A percentile compares a stretch with the other conserved stretches of the same genome.
phyloP scores from a whole-genome alignment of 2,329 filamentous ascomycete species.

The Colletotrichum eremochloae region DNA sequence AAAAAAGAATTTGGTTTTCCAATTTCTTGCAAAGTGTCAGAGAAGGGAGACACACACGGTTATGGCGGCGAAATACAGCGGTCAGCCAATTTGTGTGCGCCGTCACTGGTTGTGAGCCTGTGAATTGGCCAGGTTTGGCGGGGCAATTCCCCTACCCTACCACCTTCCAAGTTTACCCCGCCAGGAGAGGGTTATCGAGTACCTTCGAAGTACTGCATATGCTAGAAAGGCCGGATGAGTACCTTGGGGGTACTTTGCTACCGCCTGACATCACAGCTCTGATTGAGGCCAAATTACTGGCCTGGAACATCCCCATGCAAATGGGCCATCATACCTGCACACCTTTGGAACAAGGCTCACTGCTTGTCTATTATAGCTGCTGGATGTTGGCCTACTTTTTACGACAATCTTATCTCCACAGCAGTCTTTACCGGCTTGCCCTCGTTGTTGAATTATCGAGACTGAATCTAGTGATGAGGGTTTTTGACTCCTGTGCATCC shows the following conservation, averaged over 20 bases:
- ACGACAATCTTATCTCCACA: not conserved
- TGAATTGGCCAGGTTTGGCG: slow-evolving; percentile 43
- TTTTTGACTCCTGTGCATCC: not conserved
- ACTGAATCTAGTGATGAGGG: not conserved
- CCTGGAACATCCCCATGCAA: slow-evolving; percentile 17
- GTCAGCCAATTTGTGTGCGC: slow-evolving; percentile 44
- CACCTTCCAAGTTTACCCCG: slow-evolving; percentile 28
- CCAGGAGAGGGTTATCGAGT: slow-evolving; percentile 29
- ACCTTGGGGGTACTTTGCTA: not conserved
- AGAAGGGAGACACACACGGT: slow-evolving; percentile 27
- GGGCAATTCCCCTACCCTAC: slow-evolving; percentile 41
- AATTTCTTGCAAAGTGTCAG: slow-evolving; percentile 28
- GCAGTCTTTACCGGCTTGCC: not conserved
- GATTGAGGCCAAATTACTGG: slow-evolving; percentile 28
- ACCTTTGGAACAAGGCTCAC: slow-evolving; percentile 16
- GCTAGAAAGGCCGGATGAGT: not conserved
- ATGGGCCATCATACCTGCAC: slow-evolving; percentile 9
- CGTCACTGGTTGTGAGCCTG: slow-evolving; percentile 42
- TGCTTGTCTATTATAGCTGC: not conserved
- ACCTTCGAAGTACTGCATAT: not conserved
- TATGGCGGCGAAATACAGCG: slow-evolving; percentile 37
- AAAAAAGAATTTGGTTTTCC: slow-evolving; percentile 34
- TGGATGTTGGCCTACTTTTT: not conserved
- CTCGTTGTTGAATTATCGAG: not conserved
- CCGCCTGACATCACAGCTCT: slow-evolving; percentile 31